Base-by-base conservation (phyloP, 805 yeast genomes). In the Grigorovia yakushimaensis region DNA sequence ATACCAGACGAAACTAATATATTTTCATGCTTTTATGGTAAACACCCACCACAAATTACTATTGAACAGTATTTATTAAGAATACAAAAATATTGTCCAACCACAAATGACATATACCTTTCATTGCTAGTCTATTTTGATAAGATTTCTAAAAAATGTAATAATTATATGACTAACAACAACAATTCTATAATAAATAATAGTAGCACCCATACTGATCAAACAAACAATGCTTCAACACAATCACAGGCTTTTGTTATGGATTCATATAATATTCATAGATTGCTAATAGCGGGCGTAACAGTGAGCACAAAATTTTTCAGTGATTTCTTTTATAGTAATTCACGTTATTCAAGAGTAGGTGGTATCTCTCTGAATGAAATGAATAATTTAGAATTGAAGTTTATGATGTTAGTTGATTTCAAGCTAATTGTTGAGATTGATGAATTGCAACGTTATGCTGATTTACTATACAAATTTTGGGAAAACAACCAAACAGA, bases 321-420 rank as follows among this genome's bases (percentile, higher is more conserved):
- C 66, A 81, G 89, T 57, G 98, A 89, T 66, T 86, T 88, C 43
- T 89, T 89, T 59, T 89, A 89, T 73, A 89, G 91, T 61, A 89
- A 89, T 64, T 81, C 93, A 44, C 75, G 98, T 53, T 89, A 89
- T 65, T 96, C 97, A 11, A 85, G 89, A 63, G 93, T 89, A 37
- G 98, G 98, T 3, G 98, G 98, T 0, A 73, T 89, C 47, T 95
- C 96, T 6, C 72, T 88, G 48, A 95, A 87, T 47, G 98, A 91
- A 64, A 73, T 91, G 60, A 93, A 93, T 61, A 89, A 85, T 65
- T 71, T 91, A 54, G 98, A 91, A 65, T 69, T 91, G 41, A 96
- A 89, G 62, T 89, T 91, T 62, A 68, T 91, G 55, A 65, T 89
- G 42, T 70, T 91, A 49, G 73, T 88, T 42, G 96, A 91, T 66